Evolutionary conservation across 495 filamentous ascomycete genomes (phyloP).

Genomic region (Hypoxylon perforatum): DNA sequence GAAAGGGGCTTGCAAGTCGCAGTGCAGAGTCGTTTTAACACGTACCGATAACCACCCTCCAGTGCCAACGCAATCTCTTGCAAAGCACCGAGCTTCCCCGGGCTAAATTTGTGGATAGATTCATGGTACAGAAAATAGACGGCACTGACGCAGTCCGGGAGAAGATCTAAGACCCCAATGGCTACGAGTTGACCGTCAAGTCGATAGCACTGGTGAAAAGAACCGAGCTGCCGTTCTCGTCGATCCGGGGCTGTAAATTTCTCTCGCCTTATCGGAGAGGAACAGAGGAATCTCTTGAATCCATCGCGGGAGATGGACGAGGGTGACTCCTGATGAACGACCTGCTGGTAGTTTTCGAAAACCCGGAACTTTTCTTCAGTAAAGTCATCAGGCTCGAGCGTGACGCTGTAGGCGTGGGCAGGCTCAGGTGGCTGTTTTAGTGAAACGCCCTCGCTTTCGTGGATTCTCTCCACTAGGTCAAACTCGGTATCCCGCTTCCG

Average conservation of each 20-base stretch:
- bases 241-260: constrained; percentile 57
- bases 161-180: constrained; percentile 86
- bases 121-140: constrained; percentile 96
- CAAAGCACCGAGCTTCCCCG: constrained; percentile 90
- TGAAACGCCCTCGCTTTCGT: constrained; percentile 68
- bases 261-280: constrained; percentile 73
- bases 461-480: constrained; percentile 76
- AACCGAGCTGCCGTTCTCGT: constrained; percentile 73
- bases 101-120: constrained; percentile 79
- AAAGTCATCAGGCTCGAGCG: constrained; percentile 79
- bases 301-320: constrained; percentile 72
- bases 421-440: constrained; percentile 73
- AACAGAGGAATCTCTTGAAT: constrained; percentile 87
- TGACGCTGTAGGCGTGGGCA: constrained; percentile 81
- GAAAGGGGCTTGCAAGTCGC: not conserved
- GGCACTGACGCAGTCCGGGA: constrained; percentile 88
- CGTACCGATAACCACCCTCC: constrained; percentile 73
- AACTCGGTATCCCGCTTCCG: constrained; percentile 77
- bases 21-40: constrained; percentile 45
- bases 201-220: constrained; percentile 96
- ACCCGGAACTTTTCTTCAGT: constrained; percentile 89
- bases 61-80: constrained; percentile 82
- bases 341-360: constrained; percentile 86
- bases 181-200: constrained; percentile 90
- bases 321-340: constrained; percentile 79